Base-by-base conservation (phyloP, 1,284 basidiomycete genomes). In the Irpex lacteus region DNA sequence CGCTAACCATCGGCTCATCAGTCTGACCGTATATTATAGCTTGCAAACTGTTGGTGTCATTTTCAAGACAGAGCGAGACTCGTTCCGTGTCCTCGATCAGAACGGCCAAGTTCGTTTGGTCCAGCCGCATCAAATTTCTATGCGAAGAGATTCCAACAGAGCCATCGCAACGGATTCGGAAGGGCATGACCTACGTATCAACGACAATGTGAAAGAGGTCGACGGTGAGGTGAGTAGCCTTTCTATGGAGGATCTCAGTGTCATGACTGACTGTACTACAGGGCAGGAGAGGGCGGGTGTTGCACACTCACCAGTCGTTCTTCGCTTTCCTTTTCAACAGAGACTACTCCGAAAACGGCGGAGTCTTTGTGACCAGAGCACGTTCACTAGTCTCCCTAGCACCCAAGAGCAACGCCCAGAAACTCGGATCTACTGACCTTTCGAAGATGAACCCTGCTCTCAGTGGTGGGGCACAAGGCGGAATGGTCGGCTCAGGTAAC, bases 11-110 rank as follows among this genome's bases (percentile, higher is more conserved):
- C 60, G 18, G 61, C 47, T 32, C 26, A 11, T 38, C 58, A 18
- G 40, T 5, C 15, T 9, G 15, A 44, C 4, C 40, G 15, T 44
- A 9, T 44, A 15, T 44, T 6, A 44, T 67, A 96, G 94, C 76
- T 84, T 90, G 40, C 92, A 95, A 75, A 98, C 96, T 1, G 94
- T 96, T 32, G 97, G 96, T 74, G 95, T 99, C 65, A 97, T 99
- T 70, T 98, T 92, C 85, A 98, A 98, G 78, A 96, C 97, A 3
- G 98, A 99, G 75, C 89, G 95, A 18, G 94, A 95, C 73, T 90
- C 93, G 6, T 96, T 99, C 86, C 92, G 94, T 64, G 92, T 99
- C 0, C 84, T 99, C 57, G 97, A 99, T 74, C 97, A 98, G 76
- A 92, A 95, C 69, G 94, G 95, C 1, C 89, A 93, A 77, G 85